A percentile compares a stretch with the other conserved stretches of the same genome.
Evolutionary conservation across 257 asterid genomes (phyloP).

Genomic region (Petrea volubilis): DNA sequence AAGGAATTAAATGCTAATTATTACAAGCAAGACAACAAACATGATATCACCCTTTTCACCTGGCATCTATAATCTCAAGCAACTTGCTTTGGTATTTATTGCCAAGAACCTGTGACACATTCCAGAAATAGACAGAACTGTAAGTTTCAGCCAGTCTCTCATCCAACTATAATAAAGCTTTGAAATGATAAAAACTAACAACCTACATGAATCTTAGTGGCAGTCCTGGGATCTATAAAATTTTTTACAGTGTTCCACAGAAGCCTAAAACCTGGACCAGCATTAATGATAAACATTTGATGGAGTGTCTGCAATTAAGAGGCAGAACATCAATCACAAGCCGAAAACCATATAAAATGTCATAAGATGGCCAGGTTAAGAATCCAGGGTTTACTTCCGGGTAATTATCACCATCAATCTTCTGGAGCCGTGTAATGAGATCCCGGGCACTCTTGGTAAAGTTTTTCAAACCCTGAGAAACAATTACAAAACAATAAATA

Average conservation of each 20-base stretch:
- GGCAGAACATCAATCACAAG: conserved; percentile 14
- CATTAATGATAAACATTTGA: conserved; percentile 96
- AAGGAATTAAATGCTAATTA: not conserved
- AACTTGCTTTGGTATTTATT: conserved; percentile 76
- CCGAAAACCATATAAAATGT: conserved; percentile 15
- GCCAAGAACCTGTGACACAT: conserved; percentile 72
- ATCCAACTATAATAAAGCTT: conserved; percentile 6
- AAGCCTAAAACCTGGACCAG: conserved; percentile 89
- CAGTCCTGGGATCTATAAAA: conserved; percentile 90
- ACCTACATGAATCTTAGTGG: conserved; percentile 90
- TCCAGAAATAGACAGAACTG: conserved; percentile 23
- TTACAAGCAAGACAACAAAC: conserved; percentile 17
- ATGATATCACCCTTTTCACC: conserved; percentile 47
- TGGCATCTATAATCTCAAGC: conserved; percentile 85
- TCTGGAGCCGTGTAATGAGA: conserved; percentile 83
- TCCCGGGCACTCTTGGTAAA: conserved; percentile 84
- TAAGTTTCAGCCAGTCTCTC: not conserved
- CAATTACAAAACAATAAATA: conserved; percentile 1
- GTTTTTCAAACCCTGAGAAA: conserved; percentile 82
- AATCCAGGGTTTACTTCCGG: conserved; percentile 66
- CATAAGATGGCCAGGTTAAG: conserved; percentile 13
- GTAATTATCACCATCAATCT: conserved; percentile 91
- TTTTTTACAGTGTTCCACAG: conserved; percentile 87
- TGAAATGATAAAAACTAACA: conserved; percentile 20
- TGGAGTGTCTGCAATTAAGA: conserved; percentile 80